These are phyloP conservation scores for Lathyrus oleraceus DNA, from an alignment of 306 rosid species.

Conservation along the genomic window DNA sequence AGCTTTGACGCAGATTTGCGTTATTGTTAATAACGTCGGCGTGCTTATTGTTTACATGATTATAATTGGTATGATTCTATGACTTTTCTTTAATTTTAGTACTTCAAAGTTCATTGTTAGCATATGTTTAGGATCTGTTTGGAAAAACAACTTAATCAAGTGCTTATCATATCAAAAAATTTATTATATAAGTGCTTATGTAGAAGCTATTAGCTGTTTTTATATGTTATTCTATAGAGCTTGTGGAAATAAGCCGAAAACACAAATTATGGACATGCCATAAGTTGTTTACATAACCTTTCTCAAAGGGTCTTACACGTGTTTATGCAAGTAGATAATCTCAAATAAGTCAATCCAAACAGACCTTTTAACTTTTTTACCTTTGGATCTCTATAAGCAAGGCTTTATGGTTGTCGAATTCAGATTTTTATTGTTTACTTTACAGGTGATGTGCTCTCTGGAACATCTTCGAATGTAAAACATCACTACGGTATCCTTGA, in stretches of 20 bases:
- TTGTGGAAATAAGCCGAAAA: background rate
- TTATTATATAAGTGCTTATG: background rate
- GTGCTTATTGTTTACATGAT: conserved; percentile 90
- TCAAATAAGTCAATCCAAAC: background rate
- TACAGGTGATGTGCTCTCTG: conserved; percentile 94
- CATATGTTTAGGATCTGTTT: conserved; percentile 26
- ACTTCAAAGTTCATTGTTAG: conserved; percentile 4
- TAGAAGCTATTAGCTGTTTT: background rate
- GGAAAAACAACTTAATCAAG: background rate
- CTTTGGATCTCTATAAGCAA: background rate
- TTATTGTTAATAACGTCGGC: conserved; percentile 72
- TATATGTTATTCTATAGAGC: background rate
- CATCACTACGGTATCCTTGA: conserved; percentile 84
- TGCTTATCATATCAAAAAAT: background rate
- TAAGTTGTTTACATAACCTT: background rate
- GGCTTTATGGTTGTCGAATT: conserved; percentile 37
- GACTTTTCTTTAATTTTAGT: background rate
- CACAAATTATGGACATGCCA: background rate
- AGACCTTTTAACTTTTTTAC: background rate
- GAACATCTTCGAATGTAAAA: conserved; percentile 76
- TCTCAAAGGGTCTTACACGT: background rate
- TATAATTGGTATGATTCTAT: conserved; percentile 72
- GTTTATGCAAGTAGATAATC: background rate
- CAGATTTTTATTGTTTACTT: conserved; percentile 30
- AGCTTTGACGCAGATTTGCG: conserved; percentile 62